phyloP scores from a whole-genome alignment of 2,329 filamentous ascomycete species.

The Colletotrichum costaricense region DNA sequence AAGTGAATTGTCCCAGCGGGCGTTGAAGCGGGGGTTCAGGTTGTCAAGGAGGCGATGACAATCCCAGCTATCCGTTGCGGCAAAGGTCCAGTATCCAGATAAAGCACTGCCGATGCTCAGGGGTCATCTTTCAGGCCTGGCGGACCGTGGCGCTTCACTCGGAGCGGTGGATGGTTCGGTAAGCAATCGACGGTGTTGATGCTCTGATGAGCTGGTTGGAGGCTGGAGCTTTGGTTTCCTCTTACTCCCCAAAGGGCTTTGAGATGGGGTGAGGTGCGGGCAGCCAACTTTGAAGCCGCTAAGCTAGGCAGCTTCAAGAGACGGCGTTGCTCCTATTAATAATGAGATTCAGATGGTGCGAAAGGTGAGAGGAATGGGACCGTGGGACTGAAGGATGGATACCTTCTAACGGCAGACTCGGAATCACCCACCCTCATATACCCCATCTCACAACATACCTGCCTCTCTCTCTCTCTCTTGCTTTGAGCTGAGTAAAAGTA shows the following conservation, averaged over 20 bases:
- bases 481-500: background rate
- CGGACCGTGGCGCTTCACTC: background rate
- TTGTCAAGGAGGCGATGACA: background rate
- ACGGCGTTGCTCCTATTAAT: conserved; percentile 14
- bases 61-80: background rate
- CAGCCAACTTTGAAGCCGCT: conserved; percentile 12
- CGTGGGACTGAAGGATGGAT: background rate
- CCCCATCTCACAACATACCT: no score
- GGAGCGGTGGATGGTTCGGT: background rate
- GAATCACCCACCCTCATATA: conserved; percentile 2
- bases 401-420: background rate
- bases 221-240: no score
- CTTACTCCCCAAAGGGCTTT: background rate
- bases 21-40: conserved; percentile 2
- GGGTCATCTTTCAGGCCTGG: conserved; percentile 22
- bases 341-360: conserved; percentile 2
- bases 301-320: conserved; percentile 3
- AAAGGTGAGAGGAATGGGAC: background rate
- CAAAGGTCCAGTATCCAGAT: background rate
- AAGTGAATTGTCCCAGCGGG: background rate
- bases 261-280: conserved; percentile 1
- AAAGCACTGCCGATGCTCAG: conserved; percentile 9
- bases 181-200: background rate
- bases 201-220: background rate
- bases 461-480: no score